These are phyloP conservation scores for Syzygium grande DNA, from an alignment of 345 rosid species.

Conservation along the genomic window DNA sequence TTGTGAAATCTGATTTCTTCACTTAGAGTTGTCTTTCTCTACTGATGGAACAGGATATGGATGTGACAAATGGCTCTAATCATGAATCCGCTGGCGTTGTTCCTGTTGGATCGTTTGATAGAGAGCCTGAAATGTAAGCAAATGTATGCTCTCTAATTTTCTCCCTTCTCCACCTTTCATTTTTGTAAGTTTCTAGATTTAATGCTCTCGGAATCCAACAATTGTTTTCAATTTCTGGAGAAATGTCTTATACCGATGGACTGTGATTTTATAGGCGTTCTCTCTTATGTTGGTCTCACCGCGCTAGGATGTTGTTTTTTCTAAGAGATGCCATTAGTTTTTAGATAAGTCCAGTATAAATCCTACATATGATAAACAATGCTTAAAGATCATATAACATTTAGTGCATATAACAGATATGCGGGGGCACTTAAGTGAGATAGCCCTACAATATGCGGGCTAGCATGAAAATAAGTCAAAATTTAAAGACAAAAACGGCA, in stretches of 20 bases:
- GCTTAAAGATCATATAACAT: neutral
- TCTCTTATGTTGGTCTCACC: neutral
- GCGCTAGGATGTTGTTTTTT: neutral
- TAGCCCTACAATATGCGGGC: neutral
- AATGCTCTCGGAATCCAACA: neutral
- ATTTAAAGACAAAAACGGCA: neutral
- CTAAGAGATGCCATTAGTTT: neutral
- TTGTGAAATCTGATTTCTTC: neutral
- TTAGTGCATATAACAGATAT: neutral
- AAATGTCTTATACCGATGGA: neutral
- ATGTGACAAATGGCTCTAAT: slow-evolving; percentile 35
- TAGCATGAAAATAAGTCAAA: neutral
- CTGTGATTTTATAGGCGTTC: no score
- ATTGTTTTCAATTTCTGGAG: neutral
- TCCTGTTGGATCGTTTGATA: slow-evolving; percentile 52
- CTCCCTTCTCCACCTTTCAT: neutral
- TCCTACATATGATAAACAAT: neutral
- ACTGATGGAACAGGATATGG: slow-evolving; percentile 34
- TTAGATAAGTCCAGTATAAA: neutral
- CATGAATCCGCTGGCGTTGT: slow-evolving; percentile 45
- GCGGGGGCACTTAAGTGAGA: neutral
- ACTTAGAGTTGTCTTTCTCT: neutral
- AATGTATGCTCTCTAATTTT: slow-evolving; percentile 16
- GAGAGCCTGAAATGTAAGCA: slow-evolving; percentile 55
- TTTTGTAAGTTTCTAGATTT: neutral